Conservation (phyloP, 441 rosid species). For the Corymbia citriodora region DNA sequence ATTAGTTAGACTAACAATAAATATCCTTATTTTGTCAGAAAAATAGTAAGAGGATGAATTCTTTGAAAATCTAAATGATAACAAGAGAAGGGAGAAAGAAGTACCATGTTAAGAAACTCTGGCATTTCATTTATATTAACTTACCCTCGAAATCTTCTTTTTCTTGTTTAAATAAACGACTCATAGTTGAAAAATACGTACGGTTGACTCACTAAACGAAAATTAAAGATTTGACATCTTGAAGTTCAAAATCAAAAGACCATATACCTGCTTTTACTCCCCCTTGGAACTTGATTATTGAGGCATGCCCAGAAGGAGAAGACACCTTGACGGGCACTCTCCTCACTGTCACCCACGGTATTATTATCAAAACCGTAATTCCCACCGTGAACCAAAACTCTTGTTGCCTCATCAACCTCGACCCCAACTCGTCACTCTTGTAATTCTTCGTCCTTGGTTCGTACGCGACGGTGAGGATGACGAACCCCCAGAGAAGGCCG, state of each 20-base stretch:
- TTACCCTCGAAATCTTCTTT: neutral
- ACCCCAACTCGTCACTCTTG: conserved; percentile 10
- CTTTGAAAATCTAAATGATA: neutral
- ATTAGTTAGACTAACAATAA: neutral
- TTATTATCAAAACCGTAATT: conserved; percentile 42
- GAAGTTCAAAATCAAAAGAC: neutral
- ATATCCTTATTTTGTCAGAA: neutral
- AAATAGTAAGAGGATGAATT: neutral
- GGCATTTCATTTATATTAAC: neutral
- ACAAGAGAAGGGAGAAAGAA: neutral
- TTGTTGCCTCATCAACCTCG: conserved; percentile 31
- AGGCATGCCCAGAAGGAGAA: conserved; percentile 61
- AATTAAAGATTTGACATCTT: neutral
- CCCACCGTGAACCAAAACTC: conserved; percentile 66
- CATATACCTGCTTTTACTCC: conserved; percentile 52
- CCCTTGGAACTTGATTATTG: conserved; percentile 58
- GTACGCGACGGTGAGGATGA: conserved; percentile 43
- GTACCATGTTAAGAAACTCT: neutral
- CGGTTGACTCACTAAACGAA: neutral
- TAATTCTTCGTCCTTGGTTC: conserved; percentile 46
- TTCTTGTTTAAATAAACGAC: neutral
- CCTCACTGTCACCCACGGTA: conserved; percentile 69
- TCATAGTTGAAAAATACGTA: neutral
- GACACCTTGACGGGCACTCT: conserved; percentile 44
- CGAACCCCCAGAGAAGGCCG: conserved; percentile 54